These are phyloP conservation scores for Chytridium lagenaria DNA, from an alignment of 371 early-diverging fungal species.

Conservation along the genomic window DNA sequence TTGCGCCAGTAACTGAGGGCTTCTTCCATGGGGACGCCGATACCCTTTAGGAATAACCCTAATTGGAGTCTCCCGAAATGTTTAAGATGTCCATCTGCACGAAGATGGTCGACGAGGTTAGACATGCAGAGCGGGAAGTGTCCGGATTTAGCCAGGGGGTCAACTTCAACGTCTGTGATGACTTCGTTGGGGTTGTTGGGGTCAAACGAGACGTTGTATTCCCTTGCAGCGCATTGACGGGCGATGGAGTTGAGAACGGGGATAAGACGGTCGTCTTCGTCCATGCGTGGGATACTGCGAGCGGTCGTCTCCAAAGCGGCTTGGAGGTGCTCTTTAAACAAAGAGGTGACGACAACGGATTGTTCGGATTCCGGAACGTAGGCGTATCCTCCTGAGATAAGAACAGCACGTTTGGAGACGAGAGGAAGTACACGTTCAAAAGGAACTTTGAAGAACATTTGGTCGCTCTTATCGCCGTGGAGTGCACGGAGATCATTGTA, in stretches of 20 bases:
- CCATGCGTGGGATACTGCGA: slow-evolving; percentile 83
- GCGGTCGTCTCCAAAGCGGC: slow-evolving; percentile 70
- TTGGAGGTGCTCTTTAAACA: slow-evolving; percentile 71
- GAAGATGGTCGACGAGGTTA: slow-evolving; percentile 73
- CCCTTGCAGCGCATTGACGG: slow-evolving; percentile 77
- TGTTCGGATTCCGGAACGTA: slow-evolving; percentile 83
- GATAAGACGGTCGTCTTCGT: slow-evolving; percentile 90
- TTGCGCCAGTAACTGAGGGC: slow-evolving; percentile 91
- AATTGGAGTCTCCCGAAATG: slow-evolving; percentile 92
- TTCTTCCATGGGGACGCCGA: slow-evolving; percentile 90
- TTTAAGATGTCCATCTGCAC: slow-evolving; percentile 79
- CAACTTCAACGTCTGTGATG: slow-evolving; percentile 35
- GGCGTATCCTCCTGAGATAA: slow-evolving; percentile 79
- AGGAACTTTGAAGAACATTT: slow-evolving; percentile 68
- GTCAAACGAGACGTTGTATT: slow-evolving; percentile 25
- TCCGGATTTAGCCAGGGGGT: slow-evolving; percentile 39
- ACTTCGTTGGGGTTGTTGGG: not conserved
- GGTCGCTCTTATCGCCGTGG: slow-evolving; percentile 6
- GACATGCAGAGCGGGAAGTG: slow-evolving; percentile 96
- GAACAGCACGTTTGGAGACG: slow-evolving; percentile 73
- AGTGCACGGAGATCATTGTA: slow-evolving; percentile 18
- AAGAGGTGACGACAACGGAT: slow-evolving; percentile 74
- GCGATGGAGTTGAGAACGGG: slow-evolving; percentile 87
- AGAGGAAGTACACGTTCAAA: slow-evolving; percentile 86
- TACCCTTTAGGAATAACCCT: slow-evolving; percentile 93